Conservation (phyloP, 352 stramenopile species). For the Aphanomyces cochlioides region DNA sequence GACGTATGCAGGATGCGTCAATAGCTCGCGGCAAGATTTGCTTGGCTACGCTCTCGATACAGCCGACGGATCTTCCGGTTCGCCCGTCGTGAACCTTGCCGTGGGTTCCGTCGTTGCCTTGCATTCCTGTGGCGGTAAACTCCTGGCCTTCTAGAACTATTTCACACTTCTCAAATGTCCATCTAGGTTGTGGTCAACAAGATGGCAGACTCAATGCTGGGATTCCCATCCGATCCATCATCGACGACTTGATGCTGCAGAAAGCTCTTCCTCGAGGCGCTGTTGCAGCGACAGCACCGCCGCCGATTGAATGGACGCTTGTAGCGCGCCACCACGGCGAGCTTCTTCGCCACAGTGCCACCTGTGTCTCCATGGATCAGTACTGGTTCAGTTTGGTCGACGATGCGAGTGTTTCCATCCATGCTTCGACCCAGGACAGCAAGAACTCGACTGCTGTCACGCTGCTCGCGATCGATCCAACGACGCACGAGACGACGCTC, state of each 20-base stretch:
- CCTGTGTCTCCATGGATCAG: not conserved
- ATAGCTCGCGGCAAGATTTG: not conserved
- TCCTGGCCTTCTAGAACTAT: not conserved
- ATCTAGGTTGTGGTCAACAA: no score
- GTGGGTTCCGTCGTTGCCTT: conserved; percentile 1
- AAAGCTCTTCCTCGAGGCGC: not conserved
- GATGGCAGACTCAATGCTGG: not conserved
- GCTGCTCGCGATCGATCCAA: not conserved
- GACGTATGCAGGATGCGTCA: conserved; percentile 10
- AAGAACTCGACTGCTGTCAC: not conserved
- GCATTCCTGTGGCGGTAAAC: conserved; percentile 22
- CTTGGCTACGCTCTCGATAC: conserved; percentile 14
- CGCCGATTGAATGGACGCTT: not conserved
- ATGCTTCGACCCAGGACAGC: conserved; percentile 10
- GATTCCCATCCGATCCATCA: not conserved
- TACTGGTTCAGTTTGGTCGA: not conserved
- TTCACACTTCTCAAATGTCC: not conserved
- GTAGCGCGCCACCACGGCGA: not conserved
- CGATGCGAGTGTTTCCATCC: not conserved
- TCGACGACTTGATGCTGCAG: not conserved
- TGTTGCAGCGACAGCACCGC: not conserved
- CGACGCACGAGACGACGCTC: not conserved
- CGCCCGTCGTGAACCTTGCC: not conserved
- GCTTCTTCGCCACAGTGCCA: no score
- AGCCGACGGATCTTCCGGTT: not conserved